phyloP scores from a whole-genome alignment of 1,284 basidiomycete species.

The Cutaneotrichosporon dermatis region DNA sequence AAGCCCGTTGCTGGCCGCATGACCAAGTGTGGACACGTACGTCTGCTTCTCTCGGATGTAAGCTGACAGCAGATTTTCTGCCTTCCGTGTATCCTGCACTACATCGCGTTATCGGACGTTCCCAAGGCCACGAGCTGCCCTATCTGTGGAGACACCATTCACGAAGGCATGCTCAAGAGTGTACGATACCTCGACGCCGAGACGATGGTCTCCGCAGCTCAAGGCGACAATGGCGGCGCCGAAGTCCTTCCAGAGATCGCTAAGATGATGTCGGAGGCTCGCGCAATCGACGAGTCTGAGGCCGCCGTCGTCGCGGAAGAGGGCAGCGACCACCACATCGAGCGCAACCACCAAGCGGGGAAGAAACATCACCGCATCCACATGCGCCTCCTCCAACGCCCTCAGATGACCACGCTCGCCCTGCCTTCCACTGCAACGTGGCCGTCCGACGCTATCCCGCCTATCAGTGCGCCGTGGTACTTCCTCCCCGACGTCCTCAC shows the following conservation, averaged over 20 bases:
- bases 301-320: neutral
- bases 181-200: constrained; percentile 58
- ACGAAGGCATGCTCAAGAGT: constrained; percentile 84
- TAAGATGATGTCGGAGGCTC: constrained; percentile 22
- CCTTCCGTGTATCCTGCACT: constrained; percentile 59
- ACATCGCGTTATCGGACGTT: constrained; percentile 75
- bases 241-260: constrained; percentile 2
- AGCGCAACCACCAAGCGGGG: neutral
- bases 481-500: constrained; percentile 88
- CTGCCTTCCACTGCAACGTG: constrained; percentile 85
- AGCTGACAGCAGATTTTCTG: constrained; percentile 60
- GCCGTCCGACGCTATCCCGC: constrained; percentile 87
- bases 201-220: constrained; percentile 34
- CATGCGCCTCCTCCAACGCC: constrained; percentile 88
- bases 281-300: constrained; percentile 47
- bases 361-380: constrained; percentile 52
- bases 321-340: neutral
- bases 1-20: constrained; percentile 89
- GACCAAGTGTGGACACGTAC: constrained; percentile 94
- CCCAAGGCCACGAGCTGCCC: constrained; percentile 84
- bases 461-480: constrained; percentile 82
- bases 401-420: constrained; percentile 91
- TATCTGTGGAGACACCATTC: constrained; percentile 91
- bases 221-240: constrained; percentile 25
- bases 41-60: constrained; percentile 59